These are phyloP conservation scores for Zizania latifolia DNA, from an alignment of 176 grass and related monocot genomes.

Conservation along the genomic window DNA sequence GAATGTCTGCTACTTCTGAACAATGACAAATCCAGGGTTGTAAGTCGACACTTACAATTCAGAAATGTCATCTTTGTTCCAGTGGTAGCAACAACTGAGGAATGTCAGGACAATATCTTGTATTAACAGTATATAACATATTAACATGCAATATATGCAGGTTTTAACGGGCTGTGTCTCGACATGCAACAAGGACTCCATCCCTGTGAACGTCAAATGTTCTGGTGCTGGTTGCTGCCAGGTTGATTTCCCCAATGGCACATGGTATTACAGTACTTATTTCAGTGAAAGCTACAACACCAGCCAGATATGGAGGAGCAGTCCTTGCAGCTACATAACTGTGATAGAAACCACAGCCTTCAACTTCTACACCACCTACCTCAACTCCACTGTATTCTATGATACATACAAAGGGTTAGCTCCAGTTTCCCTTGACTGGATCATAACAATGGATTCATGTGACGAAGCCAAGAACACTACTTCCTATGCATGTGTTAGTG, in stretches of 20 bases:
- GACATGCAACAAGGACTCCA: background rate
- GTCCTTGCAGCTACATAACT: background rate
- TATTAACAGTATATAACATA: background rate
- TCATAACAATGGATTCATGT: conserved; percentile 3
- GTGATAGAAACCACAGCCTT: conserved; percentile 10
- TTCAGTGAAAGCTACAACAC: background rate
- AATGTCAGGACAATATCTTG: too few species aligned
- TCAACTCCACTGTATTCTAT: background rate
- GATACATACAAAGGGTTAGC: background rate
- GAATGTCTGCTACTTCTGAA: too few species aligned
- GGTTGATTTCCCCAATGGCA: background rate
- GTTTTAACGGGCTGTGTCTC: background rate
- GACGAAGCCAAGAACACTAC: background rate
- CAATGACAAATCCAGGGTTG: too few species aligned
- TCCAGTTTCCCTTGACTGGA: conserved; percentile 17
- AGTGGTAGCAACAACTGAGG: too few species aligned
- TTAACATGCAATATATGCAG: background rate
- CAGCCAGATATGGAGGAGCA: background rate
- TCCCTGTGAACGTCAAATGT: background rate
- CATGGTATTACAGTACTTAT: background rate
- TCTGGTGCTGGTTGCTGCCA: conserved; percentile 21
- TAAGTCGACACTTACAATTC: too few species aligned
- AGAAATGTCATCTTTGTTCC: too few species aligned
- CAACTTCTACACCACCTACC: background rate
- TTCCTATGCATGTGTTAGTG: conserved; percentile 1